Evolutionary conservation across 345 rosid species (phyloP), one percentile per base, ranked within the genome.

Genomic region (Carallia pectinifolia): DNA sequence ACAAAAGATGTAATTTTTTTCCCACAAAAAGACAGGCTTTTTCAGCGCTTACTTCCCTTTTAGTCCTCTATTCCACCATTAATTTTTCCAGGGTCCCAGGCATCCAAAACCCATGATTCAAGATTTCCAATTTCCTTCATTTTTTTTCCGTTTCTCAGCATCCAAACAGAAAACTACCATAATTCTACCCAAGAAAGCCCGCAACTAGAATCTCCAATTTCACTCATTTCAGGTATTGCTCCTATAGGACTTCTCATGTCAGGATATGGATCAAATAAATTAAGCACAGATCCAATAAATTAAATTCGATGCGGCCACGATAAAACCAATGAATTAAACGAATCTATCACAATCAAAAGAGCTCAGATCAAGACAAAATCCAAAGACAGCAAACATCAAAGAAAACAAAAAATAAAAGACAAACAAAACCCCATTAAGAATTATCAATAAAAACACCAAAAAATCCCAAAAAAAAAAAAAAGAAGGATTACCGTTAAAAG

Each of bases 401-500:
- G 56, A 38, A 74, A 40, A 61, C 31, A 67, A 9, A 54, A 53
- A 15, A 63, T 47, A 8, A 29, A 72, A 34, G 37, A 16, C 53
- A 58, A 31, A n/a, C 34, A 13, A 53, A 61, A 6, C 18, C 60
- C 29, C 16, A 27, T 27, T 3, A 30, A 10, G 50, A 56, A 56
- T 56, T 27, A 56, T 19, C 10, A 27, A 9, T 2, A 56, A 56
- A 54, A 27, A 56, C 6, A 27, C 31, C 31, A 19, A 4, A 4
- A 60, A 53, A 50, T 55, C 44, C 17, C n/a, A 59, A 48, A 30
- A 44, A 23, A 31, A 61, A 29, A 59, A 48, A 30, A 44, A 23
- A 31, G 60, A 60, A 29, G 53, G 69, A 61, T 79, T 84, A 89
- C 97, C 88, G 87, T 71, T 70, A 91, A 75, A 81, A 91, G 97